Base-by-base conservation (phyloP, 805 yeast genomes). In the Starmerella vaccinii region DNA sequence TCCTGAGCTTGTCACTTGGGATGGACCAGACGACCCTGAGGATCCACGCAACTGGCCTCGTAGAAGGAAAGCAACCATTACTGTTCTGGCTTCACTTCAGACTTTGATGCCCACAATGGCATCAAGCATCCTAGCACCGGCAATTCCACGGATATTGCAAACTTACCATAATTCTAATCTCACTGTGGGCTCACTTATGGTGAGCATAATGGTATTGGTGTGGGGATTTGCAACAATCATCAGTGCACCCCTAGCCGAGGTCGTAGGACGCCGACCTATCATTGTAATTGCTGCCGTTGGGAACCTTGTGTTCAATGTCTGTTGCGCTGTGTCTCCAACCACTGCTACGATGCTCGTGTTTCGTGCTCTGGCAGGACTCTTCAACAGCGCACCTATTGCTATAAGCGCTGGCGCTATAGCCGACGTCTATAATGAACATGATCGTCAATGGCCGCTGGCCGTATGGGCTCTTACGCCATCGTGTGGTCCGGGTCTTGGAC, bases 391-490 rank as follows among this genome's bases (percentile, higher is more conserved):
- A 0, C 82, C 87, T 1, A 66, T 81, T 33, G 77, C 80, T 42
- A 80, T 80, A 8, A 85, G 84, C 22, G 84, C 84, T 1, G 87
- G 86, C 19, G 75, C 78, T 7, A 65, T 82, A 38, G 78, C 83
- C 18, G 88, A 82, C 59, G 59, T 81, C 53, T 81, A 72, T 60
- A 69, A 69, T 47, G 76, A 74, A 52, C 61, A 68, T 43, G 70
- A 74, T 30, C 70, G 86, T 47, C 77, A 75, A 46, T 61, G 68
- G 33, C 82, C 83, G 1, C 67, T 80, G 69, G 77, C 82, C 1
- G 64, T 76, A 8, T 80, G 74, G 61, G 68, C 76, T 3, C 61
- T 81, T 46, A 84, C 83, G 0, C 86, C 86, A 3, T 71, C 76
- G 10, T 56, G 79, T 30, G 80, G 82, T 1, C 83, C 84, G 0